Evolutionary conservation across 2,329 filamentous ascomycete genomes (phyloP), one percentile per base, ranked within the genome.

Genomic region (Fusarium sp.): DNA sequence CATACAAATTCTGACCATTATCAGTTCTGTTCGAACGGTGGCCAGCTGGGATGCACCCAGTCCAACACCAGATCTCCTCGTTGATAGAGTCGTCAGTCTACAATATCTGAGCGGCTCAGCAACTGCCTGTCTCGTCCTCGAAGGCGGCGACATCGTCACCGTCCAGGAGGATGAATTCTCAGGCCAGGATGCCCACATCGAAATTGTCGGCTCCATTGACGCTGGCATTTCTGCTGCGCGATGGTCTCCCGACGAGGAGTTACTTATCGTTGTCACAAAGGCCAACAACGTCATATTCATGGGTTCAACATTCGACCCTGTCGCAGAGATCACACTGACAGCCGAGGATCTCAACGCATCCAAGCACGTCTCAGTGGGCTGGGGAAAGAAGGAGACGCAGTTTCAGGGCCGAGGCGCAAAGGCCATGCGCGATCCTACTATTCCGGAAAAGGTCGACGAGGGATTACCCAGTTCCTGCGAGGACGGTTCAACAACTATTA

Each of bases 361-460:
- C 23, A 95, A 89, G 74, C 93, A 97, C 79, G 95, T 97, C 53
- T 96, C 93, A 17, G 94, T 99, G 19, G 95, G 95, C 45, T 99
- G 95, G 95, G 95, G 95, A 57, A 98, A 98, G 80, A 92, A 91
- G 73, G 95, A 99, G 77, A 99, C 95, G 0, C 95, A 99, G 74
- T 99, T 99, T 75, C 91, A 97, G 72, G 95, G 95, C 46, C 92
- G 91, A 70, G 87, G 93, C 61, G 94, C 93, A 53, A 88, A 87
- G 77, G 93, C 93, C 17, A 80, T 98, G 63, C 86, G 92, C 49
- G 95, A 99, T 75, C 95, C 95, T 14, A 99, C 95, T 9, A 91
- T 99, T 66, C 95, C 95, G 0, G 93, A 98, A 73, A 91, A 89
- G 72, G 85, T 97, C 15, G 95, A 98, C 70, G 86, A 93, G 72